Evolutionary conservation across 495 filamentous ascomycete genomes (phyloP).

Genomic region (Elaphomyces granulatus): DNA sequence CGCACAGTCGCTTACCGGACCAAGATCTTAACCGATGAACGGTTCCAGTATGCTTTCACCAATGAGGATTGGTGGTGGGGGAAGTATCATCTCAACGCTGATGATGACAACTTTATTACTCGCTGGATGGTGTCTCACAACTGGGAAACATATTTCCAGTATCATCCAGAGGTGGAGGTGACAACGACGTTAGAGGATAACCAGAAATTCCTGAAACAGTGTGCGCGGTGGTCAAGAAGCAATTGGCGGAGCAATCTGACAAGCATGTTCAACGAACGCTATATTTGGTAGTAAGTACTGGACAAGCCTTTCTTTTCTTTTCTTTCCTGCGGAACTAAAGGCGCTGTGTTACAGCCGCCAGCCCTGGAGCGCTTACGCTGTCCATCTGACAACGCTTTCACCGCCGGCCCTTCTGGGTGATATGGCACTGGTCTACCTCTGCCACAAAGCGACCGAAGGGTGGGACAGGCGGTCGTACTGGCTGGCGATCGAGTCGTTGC

Average conservation of each 20-base stretch:
- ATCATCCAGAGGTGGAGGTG: slow-evolving; percentile 56
- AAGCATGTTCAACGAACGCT: slow-evolving; percentile 53
- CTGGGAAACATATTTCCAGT: slow-evolving; percentile 68
- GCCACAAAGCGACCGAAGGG: slow-evolving; percentile 29
- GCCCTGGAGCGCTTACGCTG: slow-evolving; percentile 62
- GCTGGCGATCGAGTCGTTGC: slow-evolving; percentile 36
- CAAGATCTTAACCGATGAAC: slow-evolving; percentile 60
- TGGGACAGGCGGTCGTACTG: slow-evolving; percentile 29
- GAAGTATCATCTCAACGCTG: slow-evolving; percentile 59
- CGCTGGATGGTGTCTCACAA: slow-evolving; percentile 62
- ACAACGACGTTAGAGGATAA: slow-evolving; percentile 65
- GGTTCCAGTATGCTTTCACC: slow-evolving; percentile 57
- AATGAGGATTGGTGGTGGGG: slow-evolving; percentile 56
- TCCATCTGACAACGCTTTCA: slow-evolving; percentile 59
- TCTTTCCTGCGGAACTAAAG: neutral
- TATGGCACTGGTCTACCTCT: slow-evolving; percentile 42
- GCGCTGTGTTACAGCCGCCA: slow-evolving; percentile 37
- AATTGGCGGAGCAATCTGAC: slow-evolving; percentile 74
- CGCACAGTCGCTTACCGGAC: slow-evolving; percentile 73
- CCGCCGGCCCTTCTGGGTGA: slow-evolving; percentile 55
- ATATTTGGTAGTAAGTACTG: slow-evolving; percentile 50
- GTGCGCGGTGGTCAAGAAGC: slow-evolving; percentile 66
- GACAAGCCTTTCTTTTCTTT: slow-evolving; percentile 5
- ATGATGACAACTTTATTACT: slow-evolving; percentile 77
- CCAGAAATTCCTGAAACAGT: slow-evolving; percentile 60